Percentiles rank a stretch among this genome's conserved stretches.
Evolutionary conservation across 1,139 yeast species (phyloP).

Genomic region (Pichia sp.): DNA sequence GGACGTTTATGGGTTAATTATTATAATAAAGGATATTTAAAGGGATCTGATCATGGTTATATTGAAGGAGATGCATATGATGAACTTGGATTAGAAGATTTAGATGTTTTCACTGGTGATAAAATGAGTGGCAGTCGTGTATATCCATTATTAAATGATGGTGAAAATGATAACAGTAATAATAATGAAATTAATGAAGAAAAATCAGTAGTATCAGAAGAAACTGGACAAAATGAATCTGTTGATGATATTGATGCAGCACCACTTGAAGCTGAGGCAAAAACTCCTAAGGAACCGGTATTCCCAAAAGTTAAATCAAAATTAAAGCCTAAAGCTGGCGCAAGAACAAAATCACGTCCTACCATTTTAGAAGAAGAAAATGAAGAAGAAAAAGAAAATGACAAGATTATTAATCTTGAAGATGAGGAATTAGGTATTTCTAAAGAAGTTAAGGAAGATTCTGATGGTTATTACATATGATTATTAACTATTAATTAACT

Average conservation of each 20-base stretch:
- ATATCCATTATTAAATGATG: slow-evolving; percentile 1
- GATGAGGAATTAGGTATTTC: slow-evolving; percentile 15
- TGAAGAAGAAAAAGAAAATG: not conserved
- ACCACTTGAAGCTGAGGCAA: not conserved
- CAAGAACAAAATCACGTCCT: not conserved
- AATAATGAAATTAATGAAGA: not conserved
- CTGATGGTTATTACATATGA: slow-evolving; percentile 12
- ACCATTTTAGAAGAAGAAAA: not conserved
- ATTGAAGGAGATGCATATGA: slow-evolving; percentile 28
- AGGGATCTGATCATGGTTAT: slow-evolving; percentile 23
- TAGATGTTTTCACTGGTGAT: slow-evolving; percentile 12
- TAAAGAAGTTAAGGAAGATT: slow-evolving; percentile 25
- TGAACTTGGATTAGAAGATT: slow-evolving; percentile 25
- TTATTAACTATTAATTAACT: too few relatives aligned
- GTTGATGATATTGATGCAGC: not conserved
- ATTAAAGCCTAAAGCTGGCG: not conserved
- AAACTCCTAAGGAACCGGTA: not conserved
- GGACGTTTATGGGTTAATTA: slow-evolving; percentile 31
- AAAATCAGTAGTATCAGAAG: not conserved
- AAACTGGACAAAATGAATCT: not conserved
- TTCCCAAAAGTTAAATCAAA: not conserved
- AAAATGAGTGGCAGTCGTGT: not conserved
- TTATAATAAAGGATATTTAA: slow-evolving; percentile 20
- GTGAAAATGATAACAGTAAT: slow-evolving; percentile 6
- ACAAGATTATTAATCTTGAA: slow-evolving; percentile 5